Percentiles rank a stretch among this genome's conserved stretches.
Conservation (phyloP, 2,329 filamentous ascomycete genomes). For the Aspergillus carbonarius region DNA sequence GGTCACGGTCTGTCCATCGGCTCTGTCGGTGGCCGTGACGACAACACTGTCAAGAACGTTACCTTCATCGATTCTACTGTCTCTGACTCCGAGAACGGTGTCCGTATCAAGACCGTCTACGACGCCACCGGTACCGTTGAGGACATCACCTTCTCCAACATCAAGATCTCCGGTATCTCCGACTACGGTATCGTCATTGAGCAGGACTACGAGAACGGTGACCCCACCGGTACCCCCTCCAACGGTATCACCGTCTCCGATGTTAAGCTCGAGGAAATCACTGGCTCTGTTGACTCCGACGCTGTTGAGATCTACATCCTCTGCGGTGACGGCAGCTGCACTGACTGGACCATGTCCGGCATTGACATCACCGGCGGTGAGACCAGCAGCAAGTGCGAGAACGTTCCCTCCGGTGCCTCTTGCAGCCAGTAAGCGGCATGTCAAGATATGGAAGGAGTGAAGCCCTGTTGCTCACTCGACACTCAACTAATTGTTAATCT, state of each 20-base stretch:
- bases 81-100: constrained; percentile 55
- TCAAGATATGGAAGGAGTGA: not conserved
- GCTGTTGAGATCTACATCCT: constrained; percentile 53
- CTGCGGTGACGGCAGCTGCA: constrained; percentile 54
- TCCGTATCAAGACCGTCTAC: constrained; percentile 59
- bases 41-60: constrained; percentile 58
- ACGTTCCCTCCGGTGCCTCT: constrained; percentile 39
- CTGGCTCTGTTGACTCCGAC: constrained; percentile 35
- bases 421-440: constrained; percentile 26
- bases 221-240: constrained; percentile 40
- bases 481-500: not conserved
- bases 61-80: constrained; percentile 51
- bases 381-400: constrained; percentile 42
- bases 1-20: constrained; percentile 59
- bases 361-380: constrained; percentile 55
- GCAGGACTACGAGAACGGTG: constrained; percentile 57
- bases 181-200: constrained; percentile 56
- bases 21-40: constrained; percentile 55
- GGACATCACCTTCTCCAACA: constrained; percentile 55
- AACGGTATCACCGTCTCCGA: constrained; percentile 43
- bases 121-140: constrained; percentile 53
- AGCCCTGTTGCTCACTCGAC: not conserved
- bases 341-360: constrained; percentile 54
- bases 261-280: constrained; percentile 37
- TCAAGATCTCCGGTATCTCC: constrained; percentile 47